A percentile compares a stretch with the other conserved stretches of the same genome.
Evolutionary conservation across 345 rosid genomes (phyloP).

Genomic region (Hibiscus tridactylites): DNA sequence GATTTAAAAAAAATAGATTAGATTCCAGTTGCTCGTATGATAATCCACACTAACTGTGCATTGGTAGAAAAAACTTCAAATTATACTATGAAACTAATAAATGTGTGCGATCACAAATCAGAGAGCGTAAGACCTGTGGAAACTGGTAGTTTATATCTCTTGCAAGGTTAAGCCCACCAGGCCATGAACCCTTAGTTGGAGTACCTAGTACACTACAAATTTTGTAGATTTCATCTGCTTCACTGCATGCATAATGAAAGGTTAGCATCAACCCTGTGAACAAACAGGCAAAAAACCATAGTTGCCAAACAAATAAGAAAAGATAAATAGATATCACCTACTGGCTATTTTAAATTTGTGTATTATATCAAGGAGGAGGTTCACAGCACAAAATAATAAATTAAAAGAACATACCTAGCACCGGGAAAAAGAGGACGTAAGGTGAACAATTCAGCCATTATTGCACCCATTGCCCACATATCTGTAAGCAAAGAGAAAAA

Average conservation of each 20-base stretch:
- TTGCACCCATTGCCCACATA: constrained; percentile 99
- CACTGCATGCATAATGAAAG: constrained; percentile 38
- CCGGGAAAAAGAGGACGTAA: constrained; percentile 94
- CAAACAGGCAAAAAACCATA: neutral
- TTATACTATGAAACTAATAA: no score
- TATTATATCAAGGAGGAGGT: neutral
- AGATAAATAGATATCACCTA: neutral
- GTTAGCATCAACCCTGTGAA: neutral
- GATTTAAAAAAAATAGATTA: neutral
- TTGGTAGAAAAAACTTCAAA: neutral
- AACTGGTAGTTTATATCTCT: constrained; percentile 66
- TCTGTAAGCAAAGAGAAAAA: constrained; percentile 29
- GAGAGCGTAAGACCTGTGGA: constrained; percentile 41
- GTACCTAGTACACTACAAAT: constrained; percentile 81
- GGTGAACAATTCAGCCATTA: constrained; percentile 76
- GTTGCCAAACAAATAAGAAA: neutral
- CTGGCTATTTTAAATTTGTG: neutral
- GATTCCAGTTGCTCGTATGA: neutral
- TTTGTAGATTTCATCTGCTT: constrained; percentile 90
- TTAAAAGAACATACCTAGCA: constrained; percentile 34
- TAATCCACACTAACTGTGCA: neutral
- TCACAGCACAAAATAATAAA: neutral
- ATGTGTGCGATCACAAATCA: neutral
- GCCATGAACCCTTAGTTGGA: constrained; percentile 73
- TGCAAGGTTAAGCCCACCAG: constrained; percentile 79